A percentile compares a stretch with the other conserved stretches of the same genome.
phyloP scores from a whole-genome alignment of 1,139 yeast species.

The Candida dubliniensis region DNA sequence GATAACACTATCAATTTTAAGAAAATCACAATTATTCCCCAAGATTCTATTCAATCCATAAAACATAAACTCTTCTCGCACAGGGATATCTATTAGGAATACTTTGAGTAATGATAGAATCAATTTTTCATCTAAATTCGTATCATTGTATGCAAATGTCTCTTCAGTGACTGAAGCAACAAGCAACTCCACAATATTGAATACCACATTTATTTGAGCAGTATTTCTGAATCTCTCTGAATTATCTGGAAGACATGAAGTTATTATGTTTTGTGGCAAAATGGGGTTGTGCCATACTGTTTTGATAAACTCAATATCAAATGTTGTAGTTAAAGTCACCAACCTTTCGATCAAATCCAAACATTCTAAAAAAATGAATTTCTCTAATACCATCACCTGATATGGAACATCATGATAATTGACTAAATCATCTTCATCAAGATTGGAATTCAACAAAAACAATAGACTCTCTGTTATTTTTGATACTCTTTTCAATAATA shows the following conservation, averaged over 20 bases:
- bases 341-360: slow-evolving; percentile 55
- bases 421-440: slow-evolving; percentile 36
- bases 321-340: slow-evolving; percentile 25
- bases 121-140: slow-evolving; percentile 21
- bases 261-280: slow-evolving; percentile 25
- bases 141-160: slow-evolving; percentile 26
- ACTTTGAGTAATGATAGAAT: slow-evolving; percentile 41
- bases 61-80: slow-evolving; percentile 41
- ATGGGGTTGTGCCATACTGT: slow-evolving; percentile 26
- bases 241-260: slow-evolving; percentile 38
- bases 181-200: slow-evolving; percentile 42
- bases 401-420: slow-evolving; percentile 36
- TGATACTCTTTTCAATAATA: slow-evolving; percentile 21
- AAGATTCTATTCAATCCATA: slow-evolving; percentile 54
- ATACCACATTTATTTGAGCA: slow-evolving; percentile 41
- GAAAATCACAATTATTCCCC: slow-evolving; percentile 50
- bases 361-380: slow-evolving; percentile 47
- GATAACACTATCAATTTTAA: slow-evolving; percentile 31
- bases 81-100: slow-evolving; percentile 41
- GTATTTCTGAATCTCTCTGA: slow-evolving; percentile 37
- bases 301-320: slow-evolving; percentile 21
- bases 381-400: slow-evolving; percentile 49
- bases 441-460: slow-evolving; percentile 28
- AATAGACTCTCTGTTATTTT: slow-evolving; percentile 21
- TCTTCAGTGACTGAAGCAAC: slow-evolving; percentile 37